These are phyloP conservation scores for Blepharisma stoltei DNA, from an alignment of 73 alveolate genomes.

Conservation along the genomic window DNA sequence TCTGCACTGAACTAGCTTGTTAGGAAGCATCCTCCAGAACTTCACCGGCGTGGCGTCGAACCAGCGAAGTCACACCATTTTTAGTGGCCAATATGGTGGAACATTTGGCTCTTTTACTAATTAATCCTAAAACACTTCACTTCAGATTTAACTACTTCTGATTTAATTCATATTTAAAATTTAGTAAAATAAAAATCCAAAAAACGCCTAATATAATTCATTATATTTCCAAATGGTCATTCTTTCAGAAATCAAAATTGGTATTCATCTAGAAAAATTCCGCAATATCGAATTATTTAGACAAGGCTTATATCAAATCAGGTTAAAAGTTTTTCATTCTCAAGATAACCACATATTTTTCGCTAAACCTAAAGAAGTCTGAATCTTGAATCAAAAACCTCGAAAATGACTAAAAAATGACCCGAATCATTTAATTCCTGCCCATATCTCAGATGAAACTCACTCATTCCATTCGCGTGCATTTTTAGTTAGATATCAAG, in stretches of 20 bases:
- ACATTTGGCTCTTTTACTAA: too few relatives aligned
- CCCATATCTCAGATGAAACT: conserved; percentile 48
- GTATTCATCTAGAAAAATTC: conserved; percentile 51
- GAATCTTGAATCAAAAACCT: background rate
- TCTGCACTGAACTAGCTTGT: too few relatives aligned
- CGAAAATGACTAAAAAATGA: background rate
- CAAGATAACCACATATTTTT: background rate
- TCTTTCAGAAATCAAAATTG: conserved; percentile 27
- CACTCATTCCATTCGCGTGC: conserved; percentile 51
- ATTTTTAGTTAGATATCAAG: conserved; percentile 69
- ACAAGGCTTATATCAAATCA: conserved; percentile 52
- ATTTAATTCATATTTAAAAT: too few relatives aligned
- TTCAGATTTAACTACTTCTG: too few relatives aligned
- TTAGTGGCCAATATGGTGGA: too few relatives aligned
- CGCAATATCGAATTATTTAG: conserved; percentile 59
- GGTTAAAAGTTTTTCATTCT: conserved; percentile 30
- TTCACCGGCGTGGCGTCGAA: too few relatives aligned
- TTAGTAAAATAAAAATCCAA: too few relatives aligned
- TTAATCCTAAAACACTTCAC: too few relatives aligned
- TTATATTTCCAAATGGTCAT: too few relatives aligned
- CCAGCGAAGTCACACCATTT: too few relatives aligned
- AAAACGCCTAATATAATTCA: too few relatives aligned
- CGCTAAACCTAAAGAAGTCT: conserved; percentile 11
- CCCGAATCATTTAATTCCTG: conserved; percentile 28
- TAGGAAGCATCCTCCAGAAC: too few relatives aligned